Base-by-base conservation (phyloP, 768 basidiomycete species). In the Suillus variegatus region DNA sequence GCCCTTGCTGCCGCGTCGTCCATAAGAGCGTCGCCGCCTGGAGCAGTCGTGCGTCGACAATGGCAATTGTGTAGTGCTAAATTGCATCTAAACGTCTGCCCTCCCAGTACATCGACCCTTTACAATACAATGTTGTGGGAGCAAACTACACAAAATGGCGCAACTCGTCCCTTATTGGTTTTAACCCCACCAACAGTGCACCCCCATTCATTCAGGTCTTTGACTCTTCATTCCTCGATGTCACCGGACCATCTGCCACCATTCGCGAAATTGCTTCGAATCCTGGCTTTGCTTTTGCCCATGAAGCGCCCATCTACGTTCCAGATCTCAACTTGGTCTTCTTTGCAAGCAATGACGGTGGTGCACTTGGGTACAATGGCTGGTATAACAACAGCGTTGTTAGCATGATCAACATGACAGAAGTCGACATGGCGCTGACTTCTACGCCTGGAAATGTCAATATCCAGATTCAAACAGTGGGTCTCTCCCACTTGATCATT, bases 281-380 rank as follows among this genome's bases (percentile, higher is more conserved):
- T 65, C 82, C 83, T 4, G 84, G 82, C 4, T 88, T 88, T 73
- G 88, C 88, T 3, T 87, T 92, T 67, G 91, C 91, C 20, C 92
- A 94, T 71, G 93, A 94, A 76, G 92, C 90, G 3, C 90, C 90
- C 0, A 80, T 93, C 2, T 92, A 87, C 74, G 78, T 85, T 40
- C 77, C 86, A 6, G 82, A 80, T n/a, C 88, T 87, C n/a, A 85
- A 92, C 69, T 86, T 89, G 67, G 80, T 94, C 2, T 88, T 87
- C 78, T 94, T 94, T 70, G 81, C 84, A 6, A 89, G 88, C 75
- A 91, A 87, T 66, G 86, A 84, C 63, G 90, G 91, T 6, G 90
- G 88, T 2, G 63, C 84, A 38, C 79, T 89, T 2, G 89, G 90
- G 8, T 82, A 84, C 71, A 90, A 84, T 60, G 87, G 87, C 67